These are phyloP conservation scores for Brettanomyces bruxellensis DNA, from an alignment of 805 yeast genomes.

Conservation along the genomic window DNA sequence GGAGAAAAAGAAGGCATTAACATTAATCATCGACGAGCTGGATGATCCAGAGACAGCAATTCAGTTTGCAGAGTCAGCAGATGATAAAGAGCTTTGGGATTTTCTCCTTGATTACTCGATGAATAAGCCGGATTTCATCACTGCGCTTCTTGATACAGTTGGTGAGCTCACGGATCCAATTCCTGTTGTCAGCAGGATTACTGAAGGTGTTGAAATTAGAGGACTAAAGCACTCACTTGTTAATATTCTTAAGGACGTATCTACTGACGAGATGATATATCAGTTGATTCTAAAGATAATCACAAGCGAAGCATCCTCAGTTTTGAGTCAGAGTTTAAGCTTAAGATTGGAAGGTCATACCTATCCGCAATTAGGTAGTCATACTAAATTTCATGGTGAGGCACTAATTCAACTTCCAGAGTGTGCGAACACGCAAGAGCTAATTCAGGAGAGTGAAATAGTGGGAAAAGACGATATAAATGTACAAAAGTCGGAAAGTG, in stretches of 20 bases:
- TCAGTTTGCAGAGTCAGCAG: slow-evolving; percentile 57
- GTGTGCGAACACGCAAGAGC: too few species aligned
- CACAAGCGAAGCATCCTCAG: slow-evolving; percentile 37
- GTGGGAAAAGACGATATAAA: too few species aligned
- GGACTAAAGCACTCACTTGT: slow-evolving; percentile 56
- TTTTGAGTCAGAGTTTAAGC: slow-evolving; percentile 23
- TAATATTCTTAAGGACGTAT: slow-evolving; percentile 56
- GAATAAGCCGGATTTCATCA: slow-evolving; percentile 66
- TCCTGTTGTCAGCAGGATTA: slow-evolving; percentile 58
- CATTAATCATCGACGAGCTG: slow-evolving; percentile 65
- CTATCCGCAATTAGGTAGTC: slow-evolving; percentile 20
- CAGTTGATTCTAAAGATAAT: slow-evolving; percentile 47
- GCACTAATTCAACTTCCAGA: too few species aligned
- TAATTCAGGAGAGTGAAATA: too few species aligned
- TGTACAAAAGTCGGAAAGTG: too few species aligned
- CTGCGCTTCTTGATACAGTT: slow-evolving; percentile 60
- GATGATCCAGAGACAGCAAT: slow-evolving; percentile 78
- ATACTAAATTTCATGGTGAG: slow-evolving; percentile 1
- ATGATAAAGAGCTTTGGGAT: slow-evolving; percentile 76
- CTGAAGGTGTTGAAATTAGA: slow-evolving; percentile 49
- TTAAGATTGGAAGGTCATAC: slow-evolving; percentile 26
- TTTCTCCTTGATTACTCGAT: slow-evolving; percentile 62
- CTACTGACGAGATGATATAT: slow-evolving; percentile 43
- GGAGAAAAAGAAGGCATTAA: slow-evolving; percentile 64
- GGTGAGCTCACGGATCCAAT: slow-evolving; percentile 61